Percentiles rank a stretch among this genome's conserved stretches.
These are phyloP conservation scores for Erysimum pusillum DNA, from an alignment of 441 rosid genomes.

Conservation along the genomic window DNA sequence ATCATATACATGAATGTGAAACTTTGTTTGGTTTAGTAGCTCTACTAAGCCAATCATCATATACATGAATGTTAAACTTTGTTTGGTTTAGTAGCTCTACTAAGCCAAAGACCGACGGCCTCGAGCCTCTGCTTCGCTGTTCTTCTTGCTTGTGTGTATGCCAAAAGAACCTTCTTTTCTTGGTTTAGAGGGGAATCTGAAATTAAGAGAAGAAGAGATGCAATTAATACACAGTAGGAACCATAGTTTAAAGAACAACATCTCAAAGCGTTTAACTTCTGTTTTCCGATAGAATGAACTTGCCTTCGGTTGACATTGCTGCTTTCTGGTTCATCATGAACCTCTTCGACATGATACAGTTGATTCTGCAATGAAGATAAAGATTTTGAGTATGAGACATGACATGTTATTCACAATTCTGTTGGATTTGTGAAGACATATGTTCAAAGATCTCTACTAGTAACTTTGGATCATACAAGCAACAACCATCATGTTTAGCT, in stretches of 20 bases:
- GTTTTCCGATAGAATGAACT: too few species aligned
- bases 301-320: constrained; percentile 38
- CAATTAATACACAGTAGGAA: constrained; percentile 23
- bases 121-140: constrained; percentile 12
- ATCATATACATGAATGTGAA: constrained; percentile 30
- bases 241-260: not conserved
- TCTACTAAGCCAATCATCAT: not conserved
- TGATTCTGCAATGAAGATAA: constrained; percentile 25
- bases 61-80: too few species aligned
- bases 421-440: not conserved
- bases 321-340: constrained; percentile 41
- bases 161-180: constrained; percentile 55
- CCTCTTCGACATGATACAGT: not conserved
- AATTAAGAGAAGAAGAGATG: constrained; percentile 38
- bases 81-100: too few species aligned
- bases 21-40: constrained; percentile 1
- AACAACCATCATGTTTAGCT: not conserved
- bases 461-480: not conserved
- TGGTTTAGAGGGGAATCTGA: constrained; percentile 57
- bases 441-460: constrained; percentile 8
- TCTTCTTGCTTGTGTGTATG: constrained; percentile 56
- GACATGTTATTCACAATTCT: not conserved
- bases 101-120: constrained; percentile 9
- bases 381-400: constrained; percentile 8
- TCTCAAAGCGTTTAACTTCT: not conserved